These are phyloP conservation scores for Arabis alpina DNA, from an alignment of 345 rosid genomes.

Conservation along the genomic window DNA sequence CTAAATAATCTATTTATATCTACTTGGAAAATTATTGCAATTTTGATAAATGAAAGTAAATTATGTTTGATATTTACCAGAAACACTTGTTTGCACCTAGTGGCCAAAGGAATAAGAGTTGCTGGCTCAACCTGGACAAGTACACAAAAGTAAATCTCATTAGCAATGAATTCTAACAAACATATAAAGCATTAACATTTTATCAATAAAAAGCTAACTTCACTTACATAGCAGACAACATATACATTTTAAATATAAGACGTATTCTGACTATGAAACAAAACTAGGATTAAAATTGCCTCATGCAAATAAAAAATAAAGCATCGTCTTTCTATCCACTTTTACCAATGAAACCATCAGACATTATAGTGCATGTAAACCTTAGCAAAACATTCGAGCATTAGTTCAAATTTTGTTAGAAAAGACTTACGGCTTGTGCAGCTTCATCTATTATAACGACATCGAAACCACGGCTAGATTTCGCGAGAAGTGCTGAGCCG, in stretches of 20 bases:
- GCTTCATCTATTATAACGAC: slow-evolving; percentile 98
- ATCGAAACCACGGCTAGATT: slow-evolving; percentile 76
- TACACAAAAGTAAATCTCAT: slow-evolving; percentile 19
- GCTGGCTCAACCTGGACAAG: slow-evolving; percentile 88
- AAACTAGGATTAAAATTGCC: not conserved
- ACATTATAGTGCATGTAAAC: slow-evolving; percentile 3
- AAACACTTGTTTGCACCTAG: slow-evolving; percentile 97
- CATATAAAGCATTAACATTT: slow-evolving; percentile 5
- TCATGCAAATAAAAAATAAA: slow-evolving; percentile 3
- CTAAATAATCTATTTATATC: not conserved
- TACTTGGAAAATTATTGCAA: not conserved
- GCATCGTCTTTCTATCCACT: not conserved
- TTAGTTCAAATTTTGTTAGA: not conserved
- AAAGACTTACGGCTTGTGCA: slow-evolving; percentile 91
- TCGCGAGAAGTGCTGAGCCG: slow-evolving; percentile 75
- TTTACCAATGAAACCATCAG: not conserved
- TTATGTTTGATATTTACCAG: slow-evolving; percentile 57
- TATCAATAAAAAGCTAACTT: not conserved
- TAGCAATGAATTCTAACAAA: slow-evolving; percentile 7
- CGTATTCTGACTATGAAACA: not conserved
- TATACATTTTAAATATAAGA: not conserved
- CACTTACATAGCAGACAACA: slow-evolving; percentile 16
- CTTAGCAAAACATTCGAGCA: slow-evolving; percentile 13
- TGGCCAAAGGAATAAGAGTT: slow-evolving; percentile 89
- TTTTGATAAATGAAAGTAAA: not conserved